Evolutionary conservation across 305 asterid species (phyloP).

Genomic region (Fraxinus nigra): DNA sequence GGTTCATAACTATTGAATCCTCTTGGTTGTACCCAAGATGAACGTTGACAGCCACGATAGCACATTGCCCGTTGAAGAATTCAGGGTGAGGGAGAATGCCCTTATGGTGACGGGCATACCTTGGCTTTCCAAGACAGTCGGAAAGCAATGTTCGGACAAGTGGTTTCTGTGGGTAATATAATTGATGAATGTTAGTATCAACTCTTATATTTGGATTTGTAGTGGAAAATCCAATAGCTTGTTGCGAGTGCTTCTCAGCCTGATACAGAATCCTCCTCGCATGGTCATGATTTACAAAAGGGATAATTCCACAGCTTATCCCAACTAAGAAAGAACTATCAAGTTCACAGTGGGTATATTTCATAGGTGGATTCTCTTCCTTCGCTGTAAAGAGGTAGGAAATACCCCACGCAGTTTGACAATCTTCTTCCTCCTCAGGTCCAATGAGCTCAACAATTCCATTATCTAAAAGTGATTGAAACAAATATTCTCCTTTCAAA

Average conservation of each 20-base stretch:
- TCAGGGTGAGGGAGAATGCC: conserved; percentile 83
- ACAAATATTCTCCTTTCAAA: conserved; percentile 56
- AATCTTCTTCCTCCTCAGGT: conserved; percentile 94
- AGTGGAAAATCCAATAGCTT: conserved; percentile 80
- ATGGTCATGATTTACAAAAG: conserved; percentile 87
- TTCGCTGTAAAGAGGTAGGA: conserved; percentile 54
- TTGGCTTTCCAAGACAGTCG: conserved; percentile 77
- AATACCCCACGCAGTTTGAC: conserved; percentile 81
- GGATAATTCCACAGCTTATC: conserved; percentile 84
- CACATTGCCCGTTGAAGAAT: conserved; percentile 88
- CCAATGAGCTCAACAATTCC: conserved; percentile 85
- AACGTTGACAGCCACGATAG: conserved; percentile 89
- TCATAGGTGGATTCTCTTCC: conserved; percentile 53
- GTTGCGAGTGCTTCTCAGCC: conserved; percentile 94
- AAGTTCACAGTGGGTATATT: conserved; percentile 83
- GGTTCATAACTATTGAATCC: conserved; percentile 94
- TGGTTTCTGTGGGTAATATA: conserved; percentile 88
- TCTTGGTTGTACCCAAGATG: conserved; percentile 96
- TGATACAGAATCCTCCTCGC: conserved; percentile 89
- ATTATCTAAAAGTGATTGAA: conserved; percentile 56
- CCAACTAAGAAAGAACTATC: conserved; percentile 81
- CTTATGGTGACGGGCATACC: conserved; percentile 38
- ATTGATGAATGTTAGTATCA: conserved; percentile 72
- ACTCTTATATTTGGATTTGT: conserved; percentile 63
- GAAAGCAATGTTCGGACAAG: conserved; percentile 73